phyloP scores from a whole-genome alignment of 1,284 basidiomycete genomes.

The Fomitopsis palustris region DNA sequence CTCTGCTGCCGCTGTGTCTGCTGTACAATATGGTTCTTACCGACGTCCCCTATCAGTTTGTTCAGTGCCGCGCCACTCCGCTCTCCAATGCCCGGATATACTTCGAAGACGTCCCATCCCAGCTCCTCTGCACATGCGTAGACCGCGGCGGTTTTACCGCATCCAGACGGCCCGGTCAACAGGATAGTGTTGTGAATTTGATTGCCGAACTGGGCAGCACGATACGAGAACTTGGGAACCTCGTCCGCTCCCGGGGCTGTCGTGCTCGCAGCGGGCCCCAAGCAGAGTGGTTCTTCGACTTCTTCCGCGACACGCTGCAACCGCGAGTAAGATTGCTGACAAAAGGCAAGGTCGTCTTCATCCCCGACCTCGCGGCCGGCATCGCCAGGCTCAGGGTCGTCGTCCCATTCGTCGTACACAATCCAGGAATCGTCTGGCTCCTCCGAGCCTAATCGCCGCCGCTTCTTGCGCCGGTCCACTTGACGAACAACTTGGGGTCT shows the following conservation, averaged over 20 bases:
- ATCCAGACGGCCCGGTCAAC: slow-evolving; percentile 78
- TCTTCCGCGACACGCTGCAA: slow-evolving; percentile 11
- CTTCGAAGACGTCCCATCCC: slow-evolving; percentile 96
- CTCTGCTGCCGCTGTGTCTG: slow-evolving; percentile 27
- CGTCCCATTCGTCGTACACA: slow-evolving; percentile 28
- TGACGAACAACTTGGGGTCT: slow-evolving; percentile 48
- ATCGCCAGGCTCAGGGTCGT: slow-evolving; percentile 26
- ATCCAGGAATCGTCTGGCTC: slow-evolving; percentile 50
- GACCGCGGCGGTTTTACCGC: slow-evolving; percentile 90
- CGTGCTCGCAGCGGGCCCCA: slow-evolving; percentile 4
- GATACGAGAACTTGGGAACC: slow-evolving; percentile 10
- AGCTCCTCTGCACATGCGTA: slow-evolving; percentile 93
- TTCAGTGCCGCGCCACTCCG: slow-evolving; percentile 80
- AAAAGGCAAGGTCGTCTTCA: slow-evolving; percentile 27
- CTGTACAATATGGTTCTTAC: slow-evolving; percentile 83
- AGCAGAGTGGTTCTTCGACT: neutral
- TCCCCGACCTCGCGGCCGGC: slow-evolving; percentile 21
- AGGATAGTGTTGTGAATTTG: slow-evolving; percentile 82
- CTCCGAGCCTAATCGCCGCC: slow-evolving; percentile 48
- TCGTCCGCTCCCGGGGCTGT: neutral
- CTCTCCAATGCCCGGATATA: slow-evolving; percentile 92
- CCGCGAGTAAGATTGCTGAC: slow-evolving; percentile 13
- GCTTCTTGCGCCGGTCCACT: slow-evolving; percentile 43
- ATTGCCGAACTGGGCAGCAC: slow-evolving; percentile 33
- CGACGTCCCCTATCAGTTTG: slow-evolving; percentile 87